phyloP scores from a whole-genome alignment of 345 rosid species.

The Eucalyptus erythrocorys region DNA sequence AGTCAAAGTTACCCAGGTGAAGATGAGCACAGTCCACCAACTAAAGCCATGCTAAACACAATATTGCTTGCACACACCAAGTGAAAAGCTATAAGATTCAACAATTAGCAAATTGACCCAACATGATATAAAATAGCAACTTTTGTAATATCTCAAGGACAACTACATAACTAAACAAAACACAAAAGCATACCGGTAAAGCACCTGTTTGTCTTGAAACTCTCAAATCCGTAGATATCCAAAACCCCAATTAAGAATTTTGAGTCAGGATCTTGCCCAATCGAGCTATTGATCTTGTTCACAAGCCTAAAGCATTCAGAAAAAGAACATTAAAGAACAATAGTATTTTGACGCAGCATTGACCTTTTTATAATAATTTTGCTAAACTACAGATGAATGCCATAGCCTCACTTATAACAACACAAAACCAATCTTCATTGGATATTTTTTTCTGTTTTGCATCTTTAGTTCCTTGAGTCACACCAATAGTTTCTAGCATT shows the following conservation, averaged over 20 bases:
- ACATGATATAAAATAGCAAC: not conserved
- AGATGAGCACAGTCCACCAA: not conserved
- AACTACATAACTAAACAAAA: slow-evolving; percentile 22
- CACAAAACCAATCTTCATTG: not conserved
- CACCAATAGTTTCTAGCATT: not conserved
- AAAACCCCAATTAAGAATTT: slow-evolving; percentile 78
- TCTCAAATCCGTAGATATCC: slow-evolving; percentile 99
- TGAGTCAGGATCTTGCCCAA: slow-evolving; percentile 88
- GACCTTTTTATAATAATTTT: not conserved
- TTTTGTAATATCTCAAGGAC: not conserved
- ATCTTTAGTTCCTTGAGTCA: not conserved
- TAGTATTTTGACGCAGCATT: not conserved
- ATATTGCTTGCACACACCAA: not conserved
- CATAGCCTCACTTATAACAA: not conserved
- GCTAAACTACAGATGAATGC: not conserved
- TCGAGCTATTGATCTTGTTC: slow-evolving; percentile 74
- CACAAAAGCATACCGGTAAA: slow-evolving; percentile 79
- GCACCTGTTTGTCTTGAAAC: slow-evolving; percentile 99
- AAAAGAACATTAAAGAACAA: not conserved
- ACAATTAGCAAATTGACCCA: not conserved
- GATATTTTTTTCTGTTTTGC: not conserved
- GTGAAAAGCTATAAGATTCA: not conserved
- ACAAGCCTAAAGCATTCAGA: slow-evolving; percentile 54
- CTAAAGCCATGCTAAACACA: not conserved
- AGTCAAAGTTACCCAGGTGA: not conserved